phyloP scores from a whole-genome alignment of 2,329 filamentous ascomycete species.

The Dichotomopilus funicola region DNA sequence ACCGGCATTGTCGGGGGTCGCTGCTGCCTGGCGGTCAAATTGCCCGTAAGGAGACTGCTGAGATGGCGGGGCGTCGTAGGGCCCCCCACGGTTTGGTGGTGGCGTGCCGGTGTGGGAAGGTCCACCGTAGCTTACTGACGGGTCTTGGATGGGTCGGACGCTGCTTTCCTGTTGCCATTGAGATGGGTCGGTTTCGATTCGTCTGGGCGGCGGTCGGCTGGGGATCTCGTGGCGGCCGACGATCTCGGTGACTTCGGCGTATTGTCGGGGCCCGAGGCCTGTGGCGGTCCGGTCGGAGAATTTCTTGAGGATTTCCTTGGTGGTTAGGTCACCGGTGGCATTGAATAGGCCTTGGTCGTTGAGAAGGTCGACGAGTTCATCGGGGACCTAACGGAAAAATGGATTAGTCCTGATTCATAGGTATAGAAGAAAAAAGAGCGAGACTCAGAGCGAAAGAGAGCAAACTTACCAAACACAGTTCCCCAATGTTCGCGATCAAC shows the following conservation, averaged over 20 bases:
- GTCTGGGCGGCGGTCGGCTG: slow-evolving; percentile 46
- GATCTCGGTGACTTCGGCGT: slow-evolving; percentile 52
- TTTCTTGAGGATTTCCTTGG: slow-evolving; percentile 92
- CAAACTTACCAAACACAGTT: slow-evolving; percentile 90
- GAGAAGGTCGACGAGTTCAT: slow-evolving; percentile 80
- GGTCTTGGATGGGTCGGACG: slow-evolving; percentile 68
- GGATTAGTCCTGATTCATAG: slow-evolving; percentile 21
- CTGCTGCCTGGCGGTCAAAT: slow-evolving; percentile 6
- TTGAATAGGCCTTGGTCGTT: slow-evolving; percentile 78
- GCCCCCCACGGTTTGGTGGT: slow-evolving; percentile 41
- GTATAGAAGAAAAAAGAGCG: not conserved
- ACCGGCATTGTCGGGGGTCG: slow-evolving; percentile 34
- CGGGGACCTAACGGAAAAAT: slow-evolving; percentile 64
- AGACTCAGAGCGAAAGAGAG: not conserved
- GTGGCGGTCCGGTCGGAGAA: slow-evolving; percentile 68
- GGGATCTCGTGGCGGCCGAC: slow-evolving; percentile 53
- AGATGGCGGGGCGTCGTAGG: slow-evolving; percentile 31
- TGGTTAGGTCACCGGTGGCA: slow-evolving; percentile 78
- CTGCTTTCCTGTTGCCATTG: slow-evolving; percentile 79
- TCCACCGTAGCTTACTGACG: slow-evolving; percentile 29
- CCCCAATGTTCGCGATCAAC: slow-evolving; percentile 87
- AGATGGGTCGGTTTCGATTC: slow-evolving; percentile 83
- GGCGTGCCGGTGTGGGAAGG: slow-evolving; percentile 37
- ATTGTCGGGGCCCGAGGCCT: slow-evolving; percentile 44
- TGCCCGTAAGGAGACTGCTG: slow-evolving; percentile 39